These are phyloP conservation scores for Zymoseptoria brevis DNA, from an alignment of 2,329 filamentous ascomycete species.

Conservation along the genomic window DNA sequence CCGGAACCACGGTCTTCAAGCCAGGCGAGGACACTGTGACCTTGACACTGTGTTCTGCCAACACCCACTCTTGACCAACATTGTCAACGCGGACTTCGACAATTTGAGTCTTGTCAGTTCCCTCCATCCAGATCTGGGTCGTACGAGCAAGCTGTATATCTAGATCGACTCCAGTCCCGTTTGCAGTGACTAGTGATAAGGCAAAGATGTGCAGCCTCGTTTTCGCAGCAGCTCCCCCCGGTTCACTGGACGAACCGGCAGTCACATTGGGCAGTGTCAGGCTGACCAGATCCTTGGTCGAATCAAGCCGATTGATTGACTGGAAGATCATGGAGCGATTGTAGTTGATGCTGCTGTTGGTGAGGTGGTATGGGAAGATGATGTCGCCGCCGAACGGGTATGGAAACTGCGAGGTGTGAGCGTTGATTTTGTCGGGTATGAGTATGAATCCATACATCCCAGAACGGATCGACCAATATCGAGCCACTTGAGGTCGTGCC, in stretches of 20 bases:
- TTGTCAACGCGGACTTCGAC: slow-evolving; percentile 34
- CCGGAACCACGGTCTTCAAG: slow-evolving; percentile 29
- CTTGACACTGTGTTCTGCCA: slow-evolving; percentile 29
- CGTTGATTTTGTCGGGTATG: neutral
- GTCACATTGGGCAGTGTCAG: slow-evolving; percentile 33
- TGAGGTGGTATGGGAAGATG: slow-evolving; percentile 34
- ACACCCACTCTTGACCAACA: slow-evolving; percentile 28
- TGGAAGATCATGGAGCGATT: slow-evolving; percentile 37
- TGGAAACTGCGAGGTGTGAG: slow-evolving; percentile 24
- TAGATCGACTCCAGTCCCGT: slow-evolving; percentile 20
- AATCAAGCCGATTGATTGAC: slow-evolving; percentile 34
- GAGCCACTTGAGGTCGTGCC: slow-evolving; percentile 28
- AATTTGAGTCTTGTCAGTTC: slow-evolving; percentile 34
- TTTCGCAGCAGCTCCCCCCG: slow-evolving; percentile 22
- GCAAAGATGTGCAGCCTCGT: slow-evolving; percentile 35
- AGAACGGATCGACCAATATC: slow-evolving; percentile 33
- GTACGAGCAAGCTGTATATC: slow-evolving; percentile 35
- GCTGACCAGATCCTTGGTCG: slow-evolving; percentile 31
- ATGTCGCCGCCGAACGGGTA: slow-evolving; percentile 36
- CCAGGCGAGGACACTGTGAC: slow-evolving; percentile 30
- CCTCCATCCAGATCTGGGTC: slow-evolving; percentile 35
- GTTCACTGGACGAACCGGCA: slow-evolving; percentile 26
- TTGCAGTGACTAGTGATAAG: slow-evolving; percentile 29
- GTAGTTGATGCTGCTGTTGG: slow-evolving; percentile 30
- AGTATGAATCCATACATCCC: slow-evolving; percentile 10